A percentile compares a stretch with the other conserved stretches of the same genome.
These are phyloP conservation scores for Trichosporon coremiiforme DNA, from an alignment of 1,284 basidiomycete genomes.

Conservation along the genomic window DNA sequence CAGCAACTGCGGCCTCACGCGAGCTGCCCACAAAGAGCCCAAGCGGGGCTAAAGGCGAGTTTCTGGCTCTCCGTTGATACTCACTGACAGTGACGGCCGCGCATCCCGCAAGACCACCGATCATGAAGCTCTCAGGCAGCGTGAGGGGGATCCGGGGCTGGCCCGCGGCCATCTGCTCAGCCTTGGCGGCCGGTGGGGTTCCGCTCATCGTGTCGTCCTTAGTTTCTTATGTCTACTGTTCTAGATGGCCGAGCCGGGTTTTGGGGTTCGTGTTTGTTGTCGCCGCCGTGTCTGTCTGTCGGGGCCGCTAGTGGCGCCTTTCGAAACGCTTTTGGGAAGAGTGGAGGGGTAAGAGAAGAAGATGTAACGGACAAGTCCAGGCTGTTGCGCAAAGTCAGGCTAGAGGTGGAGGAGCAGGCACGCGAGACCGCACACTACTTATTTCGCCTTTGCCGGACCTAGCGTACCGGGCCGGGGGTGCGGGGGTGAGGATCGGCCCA, in stretches of 20 bases:
- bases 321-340: neutral
- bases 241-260: too few relatives aligned
- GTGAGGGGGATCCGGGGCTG: conserved; percentile 38
- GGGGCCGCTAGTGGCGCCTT: neutral
- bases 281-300: neutral
- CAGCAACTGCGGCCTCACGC: too few relatives aligned
- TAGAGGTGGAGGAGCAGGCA: neutral
- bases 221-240: too few relatives aligned
- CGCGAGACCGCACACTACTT: neutral
- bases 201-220: conserved; percentile 5
- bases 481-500: neutral
- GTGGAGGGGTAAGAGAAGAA: neutral
- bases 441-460: neutral
- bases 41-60: too few relatives aligned
- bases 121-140: conserved; percentile 71
- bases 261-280: too few relatives aligned
- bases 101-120: conserved; percentile 83
- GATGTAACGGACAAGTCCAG: neutral
- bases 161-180: neutral
- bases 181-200: neutral
- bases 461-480: neutral
- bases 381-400: neutral
- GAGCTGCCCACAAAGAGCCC: too few relatives aligned
- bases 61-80: conserved; percentile 27
- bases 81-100: conserved; percentile 69